A percentile compares a stretch with the other conserved stretches of the same genome.
phyloP scores from a whole-genome alignment of 495 filamentous ascomycete genomes.

The Tuber calosporum region DNA sequence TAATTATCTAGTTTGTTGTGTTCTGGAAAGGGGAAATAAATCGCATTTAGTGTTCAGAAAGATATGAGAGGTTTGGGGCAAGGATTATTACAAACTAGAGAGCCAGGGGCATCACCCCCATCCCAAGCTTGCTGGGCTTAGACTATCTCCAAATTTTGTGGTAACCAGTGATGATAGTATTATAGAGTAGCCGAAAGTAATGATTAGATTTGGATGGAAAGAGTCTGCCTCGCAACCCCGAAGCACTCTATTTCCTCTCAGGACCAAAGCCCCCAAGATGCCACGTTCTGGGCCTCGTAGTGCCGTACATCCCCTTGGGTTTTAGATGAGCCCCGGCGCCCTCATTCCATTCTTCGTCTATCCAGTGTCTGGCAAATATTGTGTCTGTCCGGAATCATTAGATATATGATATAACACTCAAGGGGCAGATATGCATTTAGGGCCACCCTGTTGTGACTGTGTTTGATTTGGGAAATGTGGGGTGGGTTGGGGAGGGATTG shows the following conservation, averaged over 20 bases:
- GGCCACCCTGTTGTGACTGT: not conserved
- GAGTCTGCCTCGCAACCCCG: not conserved
- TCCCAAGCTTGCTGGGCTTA: not conserved
- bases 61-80: not conserved
- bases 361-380: not conserved
- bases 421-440: not conserved
- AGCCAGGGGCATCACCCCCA: not conserved
- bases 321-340: not conserved
- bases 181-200: not conserved
- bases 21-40: not conserved
- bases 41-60: not conserved
- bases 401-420: not conserved
- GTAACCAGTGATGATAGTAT: not conserved
- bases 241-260: not conserved
- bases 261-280: not conserved
- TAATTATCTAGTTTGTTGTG: not conserved
- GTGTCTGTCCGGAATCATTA: not conserved
- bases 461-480: not conserved
- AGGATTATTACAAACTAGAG: not conserved
- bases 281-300: not conserved
- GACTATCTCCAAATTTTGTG: not conserved
- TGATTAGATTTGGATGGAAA: not conserved
- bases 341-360: not conserved
- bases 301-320: too few relatives aligned
- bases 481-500: not conserved